Conservation (phyloP, 495 filamentous ascomycete genomes). For the Pyronema omphalodes region DNA sequence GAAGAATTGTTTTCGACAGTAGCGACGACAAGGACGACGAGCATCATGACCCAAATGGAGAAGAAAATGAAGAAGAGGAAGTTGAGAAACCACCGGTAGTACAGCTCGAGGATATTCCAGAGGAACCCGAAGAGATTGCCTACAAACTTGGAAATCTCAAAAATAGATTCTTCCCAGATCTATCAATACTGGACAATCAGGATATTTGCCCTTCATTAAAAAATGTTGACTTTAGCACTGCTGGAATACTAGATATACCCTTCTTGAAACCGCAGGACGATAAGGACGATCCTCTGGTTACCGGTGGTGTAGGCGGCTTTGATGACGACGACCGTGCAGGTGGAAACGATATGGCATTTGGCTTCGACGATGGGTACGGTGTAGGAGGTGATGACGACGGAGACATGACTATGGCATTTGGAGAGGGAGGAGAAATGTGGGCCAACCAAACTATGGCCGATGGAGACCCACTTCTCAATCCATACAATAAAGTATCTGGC, state of each 20-base stretch:
- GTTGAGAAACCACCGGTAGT: not conserved
- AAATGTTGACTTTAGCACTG: slow-evolving; percentile 74
- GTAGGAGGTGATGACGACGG: slow-evolving; percentile 7
- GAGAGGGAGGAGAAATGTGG: slow-evolving; percentile 57
- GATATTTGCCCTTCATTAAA: slow-evolving; percentile 93
- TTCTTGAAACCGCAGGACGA: slow-evolving; percentile 70
- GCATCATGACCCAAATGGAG: slow-evolving; percentile 27
- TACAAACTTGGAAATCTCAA: slow-evolving; percentile 31
- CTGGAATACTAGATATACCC: slow-evolving; percentile 71
- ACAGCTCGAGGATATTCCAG: slow-evolving; percentile 14
- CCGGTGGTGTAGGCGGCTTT: slow-evolving; percentile 30
- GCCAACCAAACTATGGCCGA: slow-evolving; percentile 40
- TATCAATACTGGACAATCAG: slow-evolving; percentile 56
- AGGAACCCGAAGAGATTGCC: slow-evolving; percentile 19
- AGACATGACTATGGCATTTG: slow-evolving; percentile 41
- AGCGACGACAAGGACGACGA: slow-evolving; percentile 65
- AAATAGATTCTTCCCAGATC: slow-evolving; percentile 69
- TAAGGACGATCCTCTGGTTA: slow-evolving; percentile 32
- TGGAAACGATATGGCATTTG: slow-evolving; percentile 30
- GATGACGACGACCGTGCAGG: slow-evolving; percentile 29
- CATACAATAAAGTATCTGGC: slow-evolving; percentile 17
- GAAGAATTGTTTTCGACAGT: slow-evolving; percentile 93
- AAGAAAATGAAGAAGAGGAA: slow-evolving; percentile 23
- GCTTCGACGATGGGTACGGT: slow-evolving; percentile 46
- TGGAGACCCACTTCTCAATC: slow-evolving; percentile 24